Percentiles rank a stretch among this genome's conserved stretches.
These are phyloP conservation scores for Oidiodendron maius DNA, from an alignment of 495 filamentous ascomycete species.

Conservation along the genomic window DNA sequence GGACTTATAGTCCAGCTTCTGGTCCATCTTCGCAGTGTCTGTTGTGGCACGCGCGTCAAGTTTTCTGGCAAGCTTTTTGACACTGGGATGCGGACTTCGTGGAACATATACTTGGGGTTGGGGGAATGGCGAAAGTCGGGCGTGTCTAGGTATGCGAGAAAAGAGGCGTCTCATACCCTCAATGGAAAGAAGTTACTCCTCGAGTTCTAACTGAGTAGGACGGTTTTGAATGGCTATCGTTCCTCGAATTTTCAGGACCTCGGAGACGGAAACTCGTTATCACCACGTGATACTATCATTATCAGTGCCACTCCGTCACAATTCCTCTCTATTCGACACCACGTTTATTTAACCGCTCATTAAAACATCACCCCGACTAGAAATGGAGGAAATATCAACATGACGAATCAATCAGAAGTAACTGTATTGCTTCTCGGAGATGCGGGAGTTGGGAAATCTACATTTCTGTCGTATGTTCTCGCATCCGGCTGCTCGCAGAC, in stretches of 20 bases:
- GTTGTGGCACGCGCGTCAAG: constrained; percentile 7
- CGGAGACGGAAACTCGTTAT: constrained; percentile 6
- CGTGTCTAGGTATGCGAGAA: background rate
- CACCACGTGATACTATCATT: constrained; percentile 16
- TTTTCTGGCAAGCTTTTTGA: constrained; percentile 2
- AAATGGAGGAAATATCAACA: constrained; percentile 1
- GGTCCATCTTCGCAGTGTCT: background rate
- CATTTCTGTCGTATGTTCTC: constrained; percentile 77
- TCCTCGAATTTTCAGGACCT: background rate
- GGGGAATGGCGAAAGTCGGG: constrained; percentile 1
- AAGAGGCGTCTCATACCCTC: constrained; percentile 9
- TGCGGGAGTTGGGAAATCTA: constrained; percentile 75
- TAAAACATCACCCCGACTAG: too few relatives aligned
- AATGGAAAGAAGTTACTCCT: background rate
- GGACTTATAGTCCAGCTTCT: constrained; percentile 26
- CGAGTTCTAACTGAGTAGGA: too few relatives aligned
- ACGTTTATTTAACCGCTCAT: too few relatives aligned
- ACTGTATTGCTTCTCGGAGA: constrained; percentile 78
- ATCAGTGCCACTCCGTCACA: too few relatives aligned
- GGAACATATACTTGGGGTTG: constrained; percentile 4
- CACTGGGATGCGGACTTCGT: constrained; percentile 6
- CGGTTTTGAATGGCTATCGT: too few relatives aligned
- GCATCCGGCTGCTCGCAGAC: too few relatives aligned
- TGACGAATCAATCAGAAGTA: constrained; percentile 35
- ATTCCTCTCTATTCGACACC: too few relatives aligned